Percentiles rank a stretch among this genome's conserved stretches.
phyloP scores from a whole-genome alignment of 805 yeast genomes.

The Kodamaea laetipori region DNA sequence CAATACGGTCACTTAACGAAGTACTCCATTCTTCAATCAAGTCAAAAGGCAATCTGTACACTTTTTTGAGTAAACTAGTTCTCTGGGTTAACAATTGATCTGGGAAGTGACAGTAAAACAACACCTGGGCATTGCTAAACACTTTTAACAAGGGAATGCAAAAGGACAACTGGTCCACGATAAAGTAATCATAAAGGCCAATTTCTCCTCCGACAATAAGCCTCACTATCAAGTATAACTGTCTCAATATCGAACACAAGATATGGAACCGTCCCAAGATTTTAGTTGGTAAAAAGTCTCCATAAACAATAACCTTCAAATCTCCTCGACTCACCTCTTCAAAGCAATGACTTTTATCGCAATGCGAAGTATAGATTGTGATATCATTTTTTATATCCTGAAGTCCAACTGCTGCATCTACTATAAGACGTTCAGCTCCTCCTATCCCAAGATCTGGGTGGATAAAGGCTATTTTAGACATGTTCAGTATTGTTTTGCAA shows the following conservation, averaged over 20 bases:
- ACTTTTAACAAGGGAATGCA: conserved; percentile 71
- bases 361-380: conserved; percentile 82
- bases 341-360: conserved; percentile 84
- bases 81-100: conserved; percentile 76
- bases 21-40: conserved; percentile 81
- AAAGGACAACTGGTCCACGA: conserved; percentile 87
- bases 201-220: conserved; percentile 53
- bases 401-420: conserved; percentile 90
- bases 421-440: conserved; percentile 97
- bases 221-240: conserved; percentile 58
- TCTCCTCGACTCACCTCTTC: conserved; percentile 73
- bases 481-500: too few relatives aligned
- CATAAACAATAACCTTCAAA: conserved; percentile 69
- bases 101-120: conserved; percentile 96
- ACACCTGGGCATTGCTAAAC: conserved; percentile 43
- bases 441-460: conserved; percentile 98
- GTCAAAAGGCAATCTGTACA: conserved; percentile 85
- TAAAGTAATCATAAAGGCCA: conserved; percentile 62
- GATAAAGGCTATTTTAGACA: conserved; percentile 65
- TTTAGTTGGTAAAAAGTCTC: conserved; percentile 80
- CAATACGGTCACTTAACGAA: conserved; percentile 70
- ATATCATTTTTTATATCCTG: conserved; percentile 62
- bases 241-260: conserved; percentile 81
- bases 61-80: conserved; percentile 51
- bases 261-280: conserved; percentile 71